A percentile compares a stretch with the other conserved stretches of the same genome.
Conservation (phyloP, 2,329 filamentous ascomycete genomes). For the Corynespora cassiicola region DNA sequence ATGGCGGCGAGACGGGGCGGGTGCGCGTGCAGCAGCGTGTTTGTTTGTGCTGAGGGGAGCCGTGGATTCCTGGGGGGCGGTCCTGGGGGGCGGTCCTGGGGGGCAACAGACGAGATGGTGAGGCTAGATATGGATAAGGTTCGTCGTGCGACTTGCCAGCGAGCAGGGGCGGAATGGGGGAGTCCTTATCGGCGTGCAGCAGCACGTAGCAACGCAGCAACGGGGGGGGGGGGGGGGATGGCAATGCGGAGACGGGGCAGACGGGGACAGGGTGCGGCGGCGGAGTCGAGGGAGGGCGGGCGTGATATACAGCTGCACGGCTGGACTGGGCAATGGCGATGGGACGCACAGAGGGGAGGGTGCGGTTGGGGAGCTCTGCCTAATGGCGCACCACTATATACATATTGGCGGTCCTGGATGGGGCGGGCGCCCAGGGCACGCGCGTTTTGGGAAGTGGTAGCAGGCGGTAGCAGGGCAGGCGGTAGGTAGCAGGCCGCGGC, state of each 20-base stretch:
- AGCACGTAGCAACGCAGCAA: too few species aligned
- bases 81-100: too few species aligned
- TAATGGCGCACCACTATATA: conserved; percentile 5
- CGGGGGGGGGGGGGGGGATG: neutral
- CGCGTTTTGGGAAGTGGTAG: too few species aligned
- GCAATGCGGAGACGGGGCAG: neutral
- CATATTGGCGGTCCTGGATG: conserved; percentile 4
- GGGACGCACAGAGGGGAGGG: too few species aligned
- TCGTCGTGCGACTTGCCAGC: too few species aligned
- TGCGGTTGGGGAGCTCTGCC: neutral
- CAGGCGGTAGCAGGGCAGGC: too few species aligned
- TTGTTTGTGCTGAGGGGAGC: conserved; percentile 23
- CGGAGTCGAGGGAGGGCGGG: neutral
- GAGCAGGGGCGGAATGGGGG: too few species aligned
- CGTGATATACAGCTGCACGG: too few species aligned
- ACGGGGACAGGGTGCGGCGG: neutral
- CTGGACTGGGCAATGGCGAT: too few species aligned
- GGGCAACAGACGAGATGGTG: conserved; percentile 24
- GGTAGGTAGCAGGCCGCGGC: too few species aligned
- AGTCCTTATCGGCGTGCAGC: conserved; percentile 2
- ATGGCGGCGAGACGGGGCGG: conserved; percentile 13
- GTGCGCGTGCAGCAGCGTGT: conserved; percentile 9
- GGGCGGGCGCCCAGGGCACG: too few species aligned
- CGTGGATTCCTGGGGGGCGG: conserved; percentile 28
- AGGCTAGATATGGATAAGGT: conserved; percentile 32